Percentiles rank a stretch among this genome's conserved stretches.
These are phyloP conservation scores for Diaporthe velutina DNA, from an alignment of 2,329 filamentous ascomycete species.

Conservation along the genomic window DNA sequence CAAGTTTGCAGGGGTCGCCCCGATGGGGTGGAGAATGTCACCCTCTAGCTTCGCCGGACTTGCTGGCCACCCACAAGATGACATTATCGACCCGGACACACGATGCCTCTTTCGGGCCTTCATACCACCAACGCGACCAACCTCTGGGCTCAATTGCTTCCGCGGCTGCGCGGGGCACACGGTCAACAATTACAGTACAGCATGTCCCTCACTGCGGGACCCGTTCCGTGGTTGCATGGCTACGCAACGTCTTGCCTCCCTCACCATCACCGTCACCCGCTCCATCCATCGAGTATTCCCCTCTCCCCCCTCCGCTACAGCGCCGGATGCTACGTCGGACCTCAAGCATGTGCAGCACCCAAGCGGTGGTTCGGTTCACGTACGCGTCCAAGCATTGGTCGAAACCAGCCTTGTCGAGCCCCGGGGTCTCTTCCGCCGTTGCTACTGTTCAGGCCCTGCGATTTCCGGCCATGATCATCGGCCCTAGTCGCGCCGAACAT, in stretches of 20 bases:
- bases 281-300: background rate
- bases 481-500: conserved; percentile 29
- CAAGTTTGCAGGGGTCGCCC: conserved; percentile 34
- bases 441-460: conserved; percentile 3
- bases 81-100: conserved; percentile 24
- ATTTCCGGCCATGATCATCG: conserved; percentile 29
- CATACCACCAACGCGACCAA: background rate
- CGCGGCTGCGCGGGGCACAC: background rate
- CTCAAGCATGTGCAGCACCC: background rate
- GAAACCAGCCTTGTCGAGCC: background rate
- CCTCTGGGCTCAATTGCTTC: background rate
- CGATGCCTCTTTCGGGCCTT: conserved; percentile 16
- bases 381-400: background rate
- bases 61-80: background rate
- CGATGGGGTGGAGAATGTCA: conserved; percentile 26
- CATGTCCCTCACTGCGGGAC: conserved; percentile 23
- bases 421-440: conserved; percentile 28
- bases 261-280: background rate
- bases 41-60: conserved; percentile 11
- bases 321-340: conserved; percentile 10
- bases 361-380: conserved; percentile 8
- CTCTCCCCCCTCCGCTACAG: conserved; percentile 5
- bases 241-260: conserved; percentile 20
- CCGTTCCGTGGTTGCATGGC: conserved; percentile 23
- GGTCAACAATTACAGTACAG: background rate